phyloP scores from a whole-genome alignment of 2,329 filamentous ascomycete genomes.

The Orbilia blumenaviensis region DNA sequence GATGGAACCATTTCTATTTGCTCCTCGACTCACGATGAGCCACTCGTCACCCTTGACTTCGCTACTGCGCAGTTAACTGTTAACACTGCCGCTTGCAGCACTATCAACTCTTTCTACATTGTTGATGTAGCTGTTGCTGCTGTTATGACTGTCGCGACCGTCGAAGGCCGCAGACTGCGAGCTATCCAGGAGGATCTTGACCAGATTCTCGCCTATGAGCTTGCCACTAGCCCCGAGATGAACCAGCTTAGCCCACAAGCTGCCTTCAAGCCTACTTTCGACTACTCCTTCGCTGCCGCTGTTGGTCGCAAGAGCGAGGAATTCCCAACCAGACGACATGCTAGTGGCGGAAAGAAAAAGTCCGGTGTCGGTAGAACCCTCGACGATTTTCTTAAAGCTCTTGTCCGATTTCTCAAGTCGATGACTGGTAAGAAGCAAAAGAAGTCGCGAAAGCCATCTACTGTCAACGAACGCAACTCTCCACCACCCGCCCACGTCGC shows the following conservation, averaged over 20 bases:
- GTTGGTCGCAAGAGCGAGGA: constrained; percentile 37
- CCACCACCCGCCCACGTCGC: constrained; percentile 5
- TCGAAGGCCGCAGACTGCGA: constrained; percentile 56
- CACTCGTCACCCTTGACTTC: constrained; percentile 57
- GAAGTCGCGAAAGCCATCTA: constrained; percentile 27
- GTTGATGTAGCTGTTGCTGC: constrained; percentile 58
- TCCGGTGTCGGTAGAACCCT: constrained; percentile 30
- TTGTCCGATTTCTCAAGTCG: constrained; percentile 39
- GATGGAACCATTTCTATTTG: constrained; percentile 56
- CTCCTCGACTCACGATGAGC: constrained; percentile 56
- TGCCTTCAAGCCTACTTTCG: constrained; percentile 30
- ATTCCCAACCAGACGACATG: not conserved
- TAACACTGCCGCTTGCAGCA: constrained; percentile 56
- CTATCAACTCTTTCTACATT: constrained; percentile 58
- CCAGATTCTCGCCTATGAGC: constrained; percentile 49
- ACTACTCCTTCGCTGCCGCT: constrained; percentile 49
- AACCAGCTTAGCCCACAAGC: constrained; percentile 38
- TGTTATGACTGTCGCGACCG: constrained; percentile 56
- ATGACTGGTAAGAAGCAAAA: constrained; percentile 45
- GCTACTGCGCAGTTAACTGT: constrained; percentile 52
- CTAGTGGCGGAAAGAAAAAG: constrained; percentile 25
- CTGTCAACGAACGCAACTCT: constrained; percentile 7
- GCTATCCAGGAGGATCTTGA: constrained; percentile 53
- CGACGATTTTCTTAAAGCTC: constrained; percentile 36
- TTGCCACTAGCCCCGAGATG: constrained; percentile 43